Conservation (phyloP, 208 protist species). For the Leishmania amazonensis region DNA sequence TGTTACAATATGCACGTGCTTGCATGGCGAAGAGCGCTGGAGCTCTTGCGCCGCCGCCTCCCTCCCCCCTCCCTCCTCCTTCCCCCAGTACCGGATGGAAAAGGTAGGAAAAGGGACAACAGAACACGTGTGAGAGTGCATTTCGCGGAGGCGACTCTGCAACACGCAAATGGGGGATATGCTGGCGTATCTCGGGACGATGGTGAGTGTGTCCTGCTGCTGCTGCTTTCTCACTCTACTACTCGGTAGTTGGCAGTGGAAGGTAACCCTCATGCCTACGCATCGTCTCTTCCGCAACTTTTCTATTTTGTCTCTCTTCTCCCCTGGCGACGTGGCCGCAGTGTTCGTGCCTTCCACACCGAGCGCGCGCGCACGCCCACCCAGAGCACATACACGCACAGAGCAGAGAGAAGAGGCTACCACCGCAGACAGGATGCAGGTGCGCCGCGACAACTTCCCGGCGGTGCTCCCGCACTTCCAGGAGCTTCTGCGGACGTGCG, state of each 20-base stretch:
- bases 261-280: background rate
- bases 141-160: background rate
- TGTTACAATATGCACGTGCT: background rate
- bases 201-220: background rate
- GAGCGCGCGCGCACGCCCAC: background rate
- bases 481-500: slow-evolving; percentile 60
- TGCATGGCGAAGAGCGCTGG: background rate
- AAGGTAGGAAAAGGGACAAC: background rate
- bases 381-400: background rate
- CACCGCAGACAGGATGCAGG: slow-evolving; percentile 52
- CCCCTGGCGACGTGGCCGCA: background rate
- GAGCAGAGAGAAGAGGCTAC: background rate
- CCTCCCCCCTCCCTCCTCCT: no score
- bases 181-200: background rate
- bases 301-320: background rate
- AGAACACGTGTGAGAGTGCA: background rate
- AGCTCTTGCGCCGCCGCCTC: background rate
- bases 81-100: background rate
- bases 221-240: background rate
- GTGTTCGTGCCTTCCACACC: background rate
- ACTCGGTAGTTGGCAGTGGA: background rate
- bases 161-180: background rate
- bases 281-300: background rate
- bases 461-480: slow-evolving; percentile 70
- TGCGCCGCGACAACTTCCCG: slow-evolving; percentile 68